These are phyloP conservation scores for Botryotinia globosa DNA, from an alignment of 2,329 filamentous ascomycete species.

Conservation along the genomic window DNA sequence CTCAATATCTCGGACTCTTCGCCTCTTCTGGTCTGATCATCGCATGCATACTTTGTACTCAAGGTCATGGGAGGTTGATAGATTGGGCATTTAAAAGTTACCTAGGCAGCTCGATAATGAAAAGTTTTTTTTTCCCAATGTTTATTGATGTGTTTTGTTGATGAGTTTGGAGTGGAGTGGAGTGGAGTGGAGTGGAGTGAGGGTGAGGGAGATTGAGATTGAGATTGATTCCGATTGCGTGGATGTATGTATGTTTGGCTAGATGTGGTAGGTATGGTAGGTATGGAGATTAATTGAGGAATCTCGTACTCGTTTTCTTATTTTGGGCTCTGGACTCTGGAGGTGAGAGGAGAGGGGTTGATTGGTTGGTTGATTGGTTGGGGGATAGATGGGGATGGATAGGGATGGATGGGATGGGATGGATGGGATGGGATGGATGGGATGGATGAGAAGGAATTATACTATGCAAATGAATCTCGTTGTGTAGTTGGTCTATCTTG, in stretches of 20 bases:
- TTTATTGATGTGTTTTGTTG: neutral
- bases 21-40: neutral
- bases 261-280: too few relatives aligned
- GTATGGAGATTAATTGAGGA: neutral
- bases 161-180: too few relatives aligned
- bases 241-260: neutral
- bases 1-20: constrained; percentile 5
- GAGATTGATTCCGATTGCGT: neutral
- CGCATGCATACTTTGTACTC: constrained; percentile 24
- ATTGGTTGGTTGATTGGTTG: too few relatives aligned
- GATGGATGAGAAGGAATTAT: neutral
- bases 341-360: too few relatives aligned
- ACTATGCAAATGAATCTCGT: neutral
- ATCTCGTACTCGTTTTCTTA: neutral
- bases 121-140: neutral
- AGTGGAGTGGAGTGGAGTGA: too few relatives aligned
- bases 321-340: neutral
- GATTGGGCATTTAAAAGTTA: constrained; percentile 33
- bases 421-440: neutral
- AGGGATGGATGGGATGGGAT: neutral
- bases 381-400: too few relatives aligned
- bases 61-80: constrained; percentile 29
- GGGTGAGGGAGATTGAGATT: too few relatives aligned
- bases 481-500: too few relatives aligned
- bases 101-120: constrained; percentile 21